These are phyloP conservation scores for Paramarasmius palmivorus DNA, from an alignment of 1,284 basidiomycete genomes.

Conservation along the genomic window DNA sequence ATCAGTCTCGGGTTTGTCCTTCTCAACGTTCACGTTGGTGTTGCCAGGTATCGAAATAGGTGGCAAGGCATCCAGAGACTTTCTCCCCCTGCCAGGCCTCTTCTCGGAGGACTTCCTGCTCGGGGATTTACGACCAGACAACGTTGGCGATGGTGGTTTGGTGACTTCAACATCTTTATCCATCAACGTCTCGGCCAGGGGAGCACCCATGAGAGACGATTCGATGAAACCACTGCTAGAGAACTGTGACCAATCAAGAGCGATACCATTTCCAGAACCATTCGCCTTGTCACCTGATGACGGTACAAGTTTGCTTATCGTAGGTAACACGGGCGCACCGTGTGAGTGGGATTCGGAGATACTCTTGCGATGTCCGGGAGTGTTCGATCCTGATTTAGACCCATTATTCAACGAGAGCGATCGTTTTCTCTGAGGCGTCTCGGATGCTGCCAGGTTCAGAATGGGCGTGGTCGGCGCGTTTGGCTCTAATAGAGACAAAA, in stretches of 20 bases:
- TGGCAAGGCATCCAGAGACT: conserved; percentile 25
- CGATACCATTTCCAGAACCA: conserved; percentile 18
- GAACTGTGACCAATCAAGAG: conserved; percentile 57
- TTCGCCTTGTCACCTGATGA: conserved; percentile 4
- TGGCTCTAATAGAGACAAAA: conserved; percentile 48
- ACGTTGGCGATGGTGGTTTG: conserved; percentile 29
- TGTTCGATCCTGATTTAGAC: not conserved
- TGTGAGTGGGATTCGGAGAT: too few species aligned
- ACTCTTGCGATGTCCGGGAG: not conserved
- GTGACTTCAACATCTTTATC: conserved; percentile 65
- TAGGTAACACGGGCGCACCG: too few species aligned
- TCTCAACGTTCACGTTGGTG: not conserved
- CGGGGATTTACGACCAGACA: conserved; percentile 1
- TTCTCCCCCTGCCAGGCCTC: conserved; percentile 15
- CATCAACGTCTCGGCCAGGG: conserved; percentile 57
- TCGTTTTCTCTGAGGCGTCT: not conserved
- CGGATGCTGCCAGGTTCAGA: conserved; percentile 26
- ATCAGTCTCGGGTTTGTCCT: conserved; percentile 16
- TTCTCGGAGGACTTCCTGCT: conserved; percentile 4
- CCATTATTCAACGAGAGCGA: not conserved
- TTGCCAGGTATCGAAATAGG: conserved; percentile 12
- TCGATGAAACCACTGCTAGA: conserved; percentile 64
- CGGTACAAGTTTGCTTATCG: too few species aligned
- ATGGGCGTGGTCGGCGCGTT: conserved; percentile 28
- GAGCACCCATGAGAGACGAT: conserved; percentile 33